These are phyloP conservation scores for Nakaseomyces nivariensis DNA, from an alignment of 1,139 yeast species.

Conservation along the genomic window DNA sequence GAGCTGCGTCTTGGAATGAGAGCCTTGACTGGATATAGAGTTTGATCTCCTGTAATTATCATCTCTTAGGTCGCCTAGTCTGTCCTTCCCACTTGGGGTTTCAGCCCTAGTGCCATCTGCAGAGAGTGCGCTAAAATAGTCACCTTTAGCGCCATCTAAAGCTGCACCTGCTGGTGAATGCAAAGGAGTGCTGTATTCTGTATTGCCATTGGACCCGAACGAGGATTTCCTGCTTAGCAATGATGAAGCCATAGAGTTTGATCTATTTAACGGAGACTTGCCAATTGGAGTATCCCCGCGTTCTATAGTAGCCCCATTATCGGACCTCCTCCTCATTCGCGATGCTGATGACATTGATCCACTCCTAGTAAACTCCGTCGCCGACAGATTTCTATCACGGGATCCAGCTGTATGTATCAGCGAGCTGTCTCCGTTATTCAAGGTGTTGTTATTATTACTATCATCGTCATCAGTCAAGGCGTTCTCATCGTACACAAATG, in stretches of 20 bases:
- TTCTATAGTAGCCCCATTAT: background rate
- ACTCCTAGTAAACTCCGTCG: conserved; percentile 1
- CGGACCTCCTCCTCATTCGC: conserved; percentile 4
- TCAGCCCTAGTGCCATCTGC: conserved; percentile 1
- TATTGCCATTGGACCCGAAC: conserved; percentile 7
- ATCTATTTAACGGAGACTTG: conserved; percentile 2
- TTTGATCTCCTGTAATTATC: conserved; percentile 1
- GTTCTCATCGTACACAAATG: conserved; percentile 8
- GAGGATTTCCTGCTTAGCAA: conserved; percentile 6
- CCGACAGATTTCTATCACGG: background rate
- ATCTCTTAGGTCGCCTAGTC: conserved; percentile 5
- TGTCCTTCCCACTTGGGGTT: conserved; percentile 2
- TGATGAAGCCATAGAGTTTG: conserved; percentile 10
- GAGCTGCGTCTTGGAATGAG: background rate
- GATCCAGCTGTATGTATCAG: background rate
- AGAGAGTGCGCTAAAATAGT: conserved; percentile 1
- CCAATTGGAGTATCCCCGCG: conserved; percentile 1
- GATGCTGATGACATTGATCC: conserved; percentile 5
- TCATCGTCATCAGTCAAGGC: conserved; percentile 10
- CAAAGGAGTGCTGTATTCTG: conserved; percentile 10
- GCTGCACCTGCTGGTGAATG: conserved; percentile 10
- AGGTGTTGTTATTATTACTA: background rate
- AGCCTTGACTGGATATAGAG: background rate
- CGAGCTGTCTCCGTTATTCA: background rate
- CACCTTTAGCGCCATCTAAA: background rate